Evolutionary conservation across 441 rosid species (phyloP), one percentile per base, ranked within the genome.

Genomic region (Melastoma candidum): DNA sequence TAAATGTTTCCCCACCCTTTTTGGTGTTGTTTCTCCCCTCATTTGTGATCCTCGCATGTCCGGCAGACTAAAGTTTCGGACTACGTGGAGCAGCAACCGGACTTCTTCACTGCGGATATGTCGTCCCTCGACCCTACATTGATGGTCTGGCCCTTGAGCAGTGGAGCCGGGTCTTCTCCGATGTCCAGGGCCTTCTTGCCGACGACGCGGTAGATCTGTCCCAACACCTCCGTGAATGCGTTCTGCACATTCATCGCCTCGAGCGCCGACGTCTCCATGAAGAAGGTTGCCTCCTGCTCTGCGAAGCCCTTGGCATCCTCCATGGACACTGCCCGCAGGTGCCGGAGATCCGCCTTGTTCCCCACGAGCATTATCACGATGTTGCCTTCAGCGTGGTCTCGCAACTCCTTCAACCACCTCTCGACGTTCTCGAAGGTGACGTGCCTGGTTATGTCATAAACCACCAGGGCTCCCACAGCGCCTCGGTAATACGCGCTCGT

Each of bases 241-340:
- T 59, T 44, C 49, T 59, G 56, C 4, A 59, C 63, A 14, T 59
- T 59, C 56, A 59, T 41, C 1, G 63, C n/a, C 50, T 59, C 63
- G 4, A 59, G 55, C 17, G 63, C 63, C n/a, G 63, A 59, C 7
- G 63, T 59, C 48, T 59, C 63, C 62, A 58, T 58, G 54, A 58
- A 58, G 54, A 58, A 49, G 48, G 47, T 58, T 39, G n/a, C 36
- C 12, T 59, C 63, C 7, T 48, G 46, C 56, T 50, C 63, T 2
- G 63, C 63, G 25, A 49, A 59, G 12, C 25, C 5, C 14, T 45
- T 26, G 26, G 63, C 47, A 12, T 51, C 63, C 12, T 51, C 63
- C 9, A 43, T 26, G 36, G 56, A 44, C 12, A 59, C 63, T 1
- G 63, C 63, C 12, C 63, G 47, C 8, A 59, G 56, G 43, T 59